These are phyloP conservation scores for Stachybotrys elegans DNA, from an alignment of 2,329 filamentous ascomycete genomes.

Conservation along the genomic window DNA sequence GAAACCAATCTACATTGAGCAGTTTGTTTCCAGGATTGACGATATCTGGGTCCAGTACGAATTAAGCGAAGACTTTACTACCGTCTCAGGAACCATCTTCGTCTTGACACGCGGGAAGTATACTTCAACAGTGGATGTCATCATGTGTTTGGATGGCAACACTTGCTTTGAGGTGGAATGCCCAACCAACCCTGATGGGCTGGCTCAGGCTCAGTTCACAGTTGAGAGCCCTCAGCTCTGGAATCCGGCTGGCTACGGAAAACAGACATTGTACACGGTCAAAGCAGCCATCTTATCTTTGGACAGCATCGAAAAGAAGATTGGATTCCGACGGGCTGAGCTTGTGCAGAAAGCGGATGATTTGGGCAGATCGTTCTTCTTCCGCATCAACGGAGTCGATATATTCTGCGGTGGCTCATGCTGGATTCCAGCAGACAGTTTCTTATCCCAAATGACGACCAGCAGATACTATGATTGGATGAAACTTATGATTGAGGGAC, in stretches of 20 bases:
- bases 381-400: slow-evolving; percentile 66
- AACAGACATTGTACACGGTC: slow-evolving; percentile 6
- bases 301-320: slow-evolving; percentile 37
- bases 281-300: slow-evolving; percentile 1
- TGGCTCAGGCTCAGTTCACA: slow-evolving; percentile 24
- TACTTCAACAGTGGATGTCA: slow-evolving; percentile 18
- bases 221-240: slow-evolving; percentile 24
- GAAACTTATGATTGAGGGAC: slow-evolving; percentile 56
- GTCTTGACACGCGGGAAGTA: slow-evolving; percentile 29
- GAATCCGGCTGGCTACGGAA: slow-evolving; percentile 13
- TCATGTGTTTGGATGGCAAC: slow-evolving; percentile 15
- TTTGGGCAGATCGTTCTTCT: slow-evolving; percentile 68
- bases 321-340: slow-evolving; percentile 58
- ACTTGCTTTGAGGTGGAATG: slow-evolving; percentile 10
- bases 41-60: slow-evolving; percentile 47
- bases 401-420: slow-evolving; percentile 72
- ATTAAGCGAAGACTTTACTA: slow-evolving; percentile 28
- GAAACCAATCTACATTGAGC: slow-evolving; percentile 61
- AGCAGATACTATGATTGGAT: slow-evolving; percentile 66
- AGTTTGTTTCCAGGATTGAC: slow-evolving; percentile 52
- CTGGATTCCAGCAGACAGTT: slow-evolving; percentile 76
- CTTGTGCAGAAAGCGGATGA: slow-evolving; percentile 51
- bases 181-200: background rate
- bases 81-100: slow-evolving; percentile 29
- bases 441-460: slow-evolving; percentile 60